phyloP scores from a whole-genome alignment of 495 filamentous ascomycete genomes.

The Glonium stellatum region DNA sequence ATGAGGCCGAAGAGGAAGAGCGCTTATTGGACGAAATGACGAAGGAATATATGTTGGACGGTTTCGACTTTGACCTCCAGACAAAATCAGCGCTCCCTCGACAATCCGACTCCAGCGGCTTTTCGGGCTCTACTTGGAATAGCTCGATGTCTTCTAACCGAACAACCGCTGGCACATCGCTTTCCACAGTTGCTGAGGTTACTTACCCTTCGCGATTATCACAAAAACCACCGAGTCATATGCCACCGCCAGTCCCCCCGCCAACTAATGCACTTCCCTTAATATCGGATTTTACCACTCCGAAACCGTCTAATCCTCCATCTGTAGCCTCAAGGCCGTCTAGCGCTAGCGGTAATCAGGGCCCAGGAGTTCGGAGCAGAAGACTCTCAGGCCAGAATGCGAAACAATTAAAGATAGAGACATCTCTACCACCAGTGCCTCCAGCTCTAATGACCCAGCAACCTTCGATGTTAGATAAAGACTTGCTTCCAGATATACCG shows the following conservation, averaged over 20 bases:
- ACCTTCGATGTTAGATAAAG: conserved; percentile 40
- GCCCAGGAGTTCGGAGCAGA: conserved; percentile 61
- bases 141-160: conserved; percentile 76
- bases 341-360: conserved; percentile 40
- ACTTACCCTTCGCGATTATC: conserved; percentile 21
- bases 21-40: conserved; percentile 90
- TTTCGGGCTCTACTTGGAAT: conserved; percentile 79
- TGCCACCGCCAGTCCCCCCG: conserved; percentile 42
- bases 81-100: conserved; percentile 72
- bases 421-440: conserved; percentile 44
- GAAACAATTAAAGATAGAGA: conserved; percentile 88
- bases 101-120: conserved; percentile 80
- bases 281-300: conserved; percentile 16
- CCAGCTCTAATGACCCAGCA: conserved; percentile 35
- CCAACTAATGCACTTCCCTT: conserved; percentile 31
- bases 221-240: conserved; percentile 30
- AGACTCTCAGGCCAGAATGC: conserved; percentile 72
- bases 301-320: conserved; percentile 14
- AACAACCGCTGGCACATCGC: conserved; percentile 60
- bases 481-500: conserved; percentile 36
- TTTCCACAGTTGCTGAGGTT: conserved; percentile 74
- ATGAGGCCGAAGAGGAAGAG: conserved; percentile 87
- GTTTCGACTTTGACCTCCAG: conserved; percentile 71
- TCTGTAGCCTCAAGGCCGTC: conserved; percentile 32
- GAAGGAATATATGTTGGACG: conserved; percentile 75